These are phyloP conservation scores for Cladophialophora yegresii DNA, from an alignment of 2,329 filamentous ascomycete species.

Conservation along the genomic window DNA sequence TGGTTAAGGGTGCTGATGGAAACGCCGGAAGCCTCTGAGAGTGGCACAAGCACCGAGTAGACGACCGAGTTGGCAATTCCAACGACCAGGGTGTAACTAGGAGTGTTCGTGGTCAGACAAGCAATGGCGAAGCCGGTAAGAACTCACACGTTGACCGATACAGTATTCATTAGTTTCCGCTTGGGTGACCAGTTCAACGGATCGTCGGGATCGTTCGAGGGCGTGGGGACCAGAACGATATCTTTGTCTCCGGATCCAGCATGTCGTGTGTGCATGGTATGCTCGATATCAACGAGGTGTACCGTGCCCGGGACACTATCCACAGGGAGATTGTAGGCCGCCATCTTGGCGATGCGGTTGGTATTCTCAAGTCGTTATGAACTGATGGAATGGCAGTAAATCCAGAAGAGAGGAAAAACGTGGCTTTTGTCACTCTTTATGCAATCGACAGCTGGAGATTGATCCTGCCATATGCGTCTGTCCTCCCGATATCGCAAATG, in stretches of 20 bases:
- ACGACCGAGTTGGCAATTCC: slow-evolving; percentile 41
- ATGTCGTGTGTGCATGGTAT: slow-evolving; percentile 37
- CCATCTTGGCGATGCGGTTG: slow-evolving; percentile 10
- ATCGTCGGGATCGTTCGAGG: slow-evolving; percentile 46
- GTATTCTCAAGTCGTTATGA: background rate
- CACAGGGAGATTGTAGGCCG: slow-evolving; percentile 24
- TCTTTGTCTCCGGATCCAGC: slow-evolving; percentile 38
- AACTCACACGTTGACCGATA: slow-evolving; percentile 43
- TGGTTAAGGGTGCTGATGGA: slow-evolving; percentile 50
- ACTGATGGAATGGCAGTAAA: background rate
- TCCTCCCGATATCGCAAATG: slow-evolving; percentile 8
- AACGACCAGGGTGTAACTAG: slow-evolving; percentile 42
- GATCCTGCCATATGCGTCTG: slow-evolving; percentile 1
- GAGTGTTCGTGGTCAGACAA: slow-evolving; percentile 19
- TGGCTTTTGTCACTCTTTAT: slow-evolving; percentile 1
- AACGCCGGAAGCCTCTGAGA: slow-evolving; percentile 48
- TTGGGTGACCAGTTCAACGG: slow-evolving; percentile 44
- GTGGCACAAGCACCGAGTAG: slow-evolving; percentile 43
- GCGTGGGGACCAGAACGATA: slow-evolving; percentile 42
- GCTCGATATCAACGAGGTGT: slow-evolving; percentile 42
- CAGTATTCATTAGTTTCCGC: slow-evolving; percentile 42
- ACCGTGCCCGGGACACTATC: slow-evolving; percentile 43
- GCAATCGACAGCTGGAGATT: background rate
- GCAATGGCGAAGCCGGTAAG: background rate
- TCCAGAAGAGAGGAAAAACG: background rate